Evolutionary conservation across 1,284 basidiomycete genomes (phyloP).

Genomic region (Retiboletus flavoniger): DNA sequence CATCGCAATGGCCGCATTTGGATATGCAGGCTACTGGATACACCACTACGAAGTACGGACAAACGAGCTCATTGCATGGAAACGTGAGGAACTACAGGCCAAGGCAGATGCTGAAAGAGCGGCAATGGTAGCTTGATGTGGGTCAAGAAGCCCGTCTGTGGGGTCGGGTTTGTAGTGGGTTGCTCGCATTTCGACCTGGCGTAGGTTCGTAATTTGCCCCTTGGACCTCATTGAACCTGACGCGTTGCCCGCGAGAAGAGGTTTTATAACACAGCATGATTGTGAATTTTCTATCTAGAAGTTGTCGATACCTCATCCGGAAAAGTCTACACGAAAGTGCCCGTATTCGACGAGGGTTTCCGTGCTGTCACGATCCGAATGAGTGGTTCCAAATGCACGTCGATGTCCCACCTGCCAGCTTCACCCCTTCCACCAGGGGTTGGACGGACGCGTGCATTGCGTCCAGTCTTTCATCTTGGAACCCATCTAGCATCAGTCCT

Average conservation of each 20-base stretch:
- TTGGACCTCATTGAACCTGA: constrained; percentile 13
- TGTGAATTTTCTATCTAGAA: constrained; percentile 24
- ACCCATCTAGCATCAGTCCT: neutral
- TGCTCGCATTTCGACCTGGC: neutral
- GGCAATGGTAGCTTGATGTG: constrained; percentile 16
- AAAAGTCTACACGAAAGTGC: constrained; percentile 1
- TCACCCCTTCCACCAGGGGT: neutral
- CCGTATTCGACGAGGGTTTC: neutral
- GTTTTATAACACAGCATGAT: constrained; percentile 7
- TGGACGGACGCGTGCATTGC: neutral
- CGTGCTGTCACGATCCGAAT: constrained; percentile 2
- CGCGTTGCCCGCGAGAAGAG: constrained; percentile 7
- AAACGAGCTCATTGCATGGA: constrained; percentile 56
- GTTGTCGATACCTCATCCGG: constrained; percentile 13
- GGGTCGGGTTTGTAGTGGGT: neutral
- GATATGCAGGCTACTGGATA: constrained; percentile 66
- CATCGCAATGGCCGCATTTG: constrained; percentile 66
- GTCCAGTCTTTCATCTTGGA: neutral
- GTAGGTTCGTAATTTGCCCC: constrained; percentile 25
- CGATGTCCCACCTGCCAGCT: constrained; percentile 1
- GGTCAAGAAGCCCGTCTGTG: neutral
- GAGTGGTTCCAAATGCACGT: neutral
- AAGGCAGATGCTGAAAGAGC: constrained; percentile 32
- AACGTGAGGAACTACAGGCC: constrained; percentile 54
- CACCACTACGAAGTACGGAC: constrained; percentile 63